A percentile compares a stretch with the other conserved stretches of the same genome.
These are phyloP conservation scores for Wickerhamomyces silvicola DNA, from an alignment of 805 yeast species.

Conservation along the genomic window DNA sequence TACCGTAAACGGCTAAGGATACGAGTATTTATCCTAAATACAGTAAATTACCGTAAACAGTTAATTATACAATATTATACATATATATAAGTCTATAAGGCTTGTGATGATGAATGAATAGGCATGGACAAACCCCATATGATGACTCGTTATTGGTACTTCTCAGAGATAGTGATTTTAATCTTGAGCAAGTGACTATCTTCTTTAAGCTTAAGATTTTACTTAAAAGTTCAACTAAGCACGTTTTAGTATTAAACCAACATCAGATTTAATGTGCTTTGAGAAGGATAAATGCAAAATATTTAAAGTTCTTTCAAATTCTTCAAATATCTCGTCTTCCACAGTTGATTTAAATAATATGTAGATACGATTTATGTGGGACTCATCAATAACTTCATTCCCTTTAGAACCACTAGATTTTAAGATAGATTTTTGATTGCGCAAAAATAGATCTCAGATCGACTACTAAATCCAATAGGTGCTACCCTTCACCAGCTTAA, in stretches of 20 bases:
- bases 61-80: no score
- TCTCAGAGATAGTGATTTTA: slow-evolving; percentile 48
- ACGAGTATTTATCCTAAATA: no score
- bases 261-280: slow-evolving; percentile 29
- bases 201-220: slow-evolving; percentile 41
- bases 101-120: no score
- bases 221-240: slow-evolving; percentile 48
- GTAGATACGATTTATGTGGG: slow-evolving; percentile 25
- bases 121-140: slow-evolving; percentile 33
- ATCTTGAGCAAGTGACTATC: slow-evolving; percentile 50
- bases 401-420: slow-evolving; percentile 50
- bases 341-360: slow-evolving; percentile 30
- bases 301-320: slow-evolving; percentile 43
- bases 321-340: slow-evolving; percentile 51
- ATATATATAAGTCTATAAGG: no score
- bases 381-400: slow-evolving; percentile 13
- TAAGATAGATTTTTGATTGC: slow-evolving; percentile 61
- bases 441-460: slow-evolving; percentile 51
- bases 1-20: no score
- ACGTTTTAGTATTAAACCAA: slow-evolving; percentile 23
- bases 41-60: no score
- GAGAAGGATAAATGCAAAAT: slow-evolving; percentile 43
- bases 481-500: no score
- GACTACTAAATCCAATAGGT: slow-evolving; percentile 39
- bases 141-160: slow-evolving; percentile 43